These are phyloP conservation scores for Stereocaulon alpinum DNA, from an alignment of 495 filamentous ascomycete species.

Conservation along the genomic window DNA sequence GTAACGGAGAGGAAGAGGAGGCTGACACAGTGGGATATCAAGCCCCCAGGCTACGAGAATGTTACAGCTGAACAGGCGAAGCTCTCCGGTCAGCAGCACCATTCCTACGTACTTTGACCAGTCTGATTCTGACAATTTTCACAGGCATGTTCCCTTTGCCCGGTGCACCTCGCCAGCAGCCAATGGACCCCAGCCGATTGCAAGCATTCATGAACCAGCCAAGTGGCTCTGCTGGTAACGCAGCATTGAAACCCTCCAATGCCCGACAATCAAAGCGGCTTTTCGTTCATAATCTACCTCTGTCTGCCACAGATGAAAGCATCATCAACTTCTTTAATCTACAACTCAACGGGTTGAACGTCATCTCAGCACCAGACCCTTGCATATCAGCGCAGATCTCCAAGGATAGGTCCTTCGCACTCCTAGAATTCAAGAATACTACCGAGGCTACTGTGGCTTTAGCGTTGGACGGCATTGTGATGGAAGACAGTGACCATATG, in stretches of 20 bases:
- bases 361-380: constrained; percentile 72
- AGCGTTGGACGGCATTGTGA: constrained; percentile 78
- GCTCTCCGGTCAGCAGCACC: constrained; percentile 60
- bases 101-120: neutral
- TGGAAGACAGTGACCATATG: constrained; percentile 59
- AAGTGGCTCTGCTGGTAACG: constrained; percentile 57
- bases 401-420: constrained; percentile 65
- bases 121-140: constrained; percentile 5
- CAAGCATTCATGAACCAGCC: constrained; percentile 94
- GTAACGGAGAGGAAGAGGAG: constrained; percentile 76
- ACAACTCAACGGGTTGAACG: constrained; percentile 88
- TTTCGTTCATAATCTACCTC: constrained; percentile 72
- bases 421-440: constrained; percentile 82
- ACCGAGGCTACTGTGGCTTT: constrained; percentile 84
- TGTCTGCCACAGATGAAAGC: constrained; percentile 54
- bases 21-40: constrained; percentile 98
- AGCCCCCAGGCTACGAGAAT: constrained; percentile 95
- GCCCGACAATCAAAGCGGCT: constrained; percentile 88
- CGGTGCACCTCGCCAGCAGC: constrained; percentile 87
- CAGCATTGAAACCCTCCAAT: constrained; percentile 81
- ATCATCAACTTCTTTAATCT: constrained; percentile 87
- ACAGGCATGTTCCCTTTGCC: constrained; percentile 95
- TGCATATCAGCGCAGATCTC: constrained; percentile 78
- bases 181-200: constrained; percentile 89
- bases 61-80: constrained; percentile 98